Base-by-base conservation (phyloP, 2,329 filamentous ascomycete species). In the Fusarium burgessii region DNA sequence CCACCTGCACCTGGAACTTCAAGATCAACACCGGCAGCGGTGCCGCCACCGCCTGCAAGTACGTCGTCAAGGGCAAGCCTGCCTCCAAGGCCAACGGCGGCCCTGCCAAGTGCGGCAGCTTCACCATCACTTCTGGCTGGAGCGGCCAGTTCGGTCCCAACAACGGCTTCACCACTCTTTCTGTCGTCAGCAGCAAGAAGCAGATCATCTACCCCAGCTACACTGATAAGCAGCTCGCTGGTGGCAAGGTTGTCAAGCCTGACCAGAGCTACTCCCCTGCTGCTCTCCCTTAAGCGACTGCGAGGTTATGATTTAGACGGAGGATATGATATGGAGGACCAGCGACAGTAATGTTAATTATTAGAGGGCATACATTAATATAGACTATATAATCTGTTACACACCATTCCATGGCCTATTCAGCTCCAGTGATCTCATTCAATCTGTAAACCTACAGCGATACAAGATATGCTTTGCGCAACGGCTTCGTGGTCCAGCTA, bases 101-200 rank as follows among this genome's bases (percentile, higher is more conserved):
- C 56, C 80, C 82, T 56, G 74, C 65, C 49, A 79, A 72, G 57
- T 88, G 85, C 80, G 86, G 86, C 43, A 72, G 68, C 50, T 89
- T 82, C 81, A 84, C 81, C 61, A 76, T 89, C 74, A 85, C 84
- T 55, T 84, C 83, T 11, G 84, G 85, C 79, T 89, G 87, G 87
- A 86, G 83, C 72, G 86, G 82, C 71, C 84, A 88, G 74, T 89
- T 88, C 71, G 87, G 86, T 47, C 52, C 78, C 18, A 81, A 75
- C 65, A 81, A 84, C 32, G 87, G 85, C 71, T 89, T 88, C 81
- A 88, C 86, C 25, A 87, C 84, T 41, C 77, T 88, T 25, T 80
- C 84, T 47, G 82, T 89, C 59, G 81, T 84, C 77, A 78, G 80
- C 71, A 70, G 66, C 64, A 75, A 79, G 68, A 79, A 77, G 62